Evolutionary conservation across 2,329 filamentous ascomycete species (phyloP).

Genomic region (Cercospora sp.): DNA sequence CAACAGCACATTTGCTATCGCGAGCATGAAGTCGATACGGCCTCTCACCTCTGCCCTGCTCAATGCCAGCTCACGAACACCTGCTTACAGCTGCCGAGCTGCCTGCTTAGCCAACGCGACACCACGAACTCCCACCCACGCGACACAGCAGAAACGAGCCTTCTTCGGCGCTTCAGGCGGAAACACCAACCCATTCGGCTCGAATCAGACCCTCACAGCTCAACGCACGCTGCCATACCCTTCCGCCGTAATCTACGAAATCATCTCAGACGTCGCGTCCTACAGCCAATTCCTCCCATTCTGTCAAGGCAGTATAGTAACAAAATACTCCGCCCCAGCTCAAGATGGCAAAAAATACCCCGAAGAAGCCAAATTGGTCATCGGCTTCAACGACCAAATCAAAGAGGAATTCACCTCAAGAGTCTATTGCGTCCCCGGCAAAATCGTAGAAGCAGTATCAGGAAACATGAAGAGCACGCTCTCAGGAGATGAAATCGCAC

Average conservation of each 20-base stretch:
- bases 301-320: conserved; percentile 76
- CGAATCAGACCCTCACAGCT: conserved; percentile 71
- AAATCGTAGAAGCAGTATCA: conserved; percentile 74
- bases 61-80: conserved; percentile 22
- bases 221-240: conserved; percentile 76
- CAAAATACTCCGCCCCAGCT: conserved; percentile 63
- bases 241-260: conserved; percentile 68
- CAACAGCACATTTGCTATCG: neutral
- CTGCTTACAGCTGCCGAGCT: conserved; percentile 21
- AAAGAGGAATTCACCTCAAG: conserved; percentile 80
- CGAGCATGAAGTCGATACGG: conserved; percentile 35
- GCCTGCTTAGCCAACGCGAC: conserved; percentile 20
- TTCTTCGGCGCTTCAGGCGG: conserved; percentile 36
- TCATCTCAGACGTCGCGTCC: conserved; percentile 84
- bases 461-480: conserved; percentile 57
- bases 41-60: conserved; percentile 28
- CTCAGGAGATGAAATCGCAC: conserved; percentile 41
- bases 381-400: conserved; percentile 80
- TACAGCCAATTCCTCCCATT: conserved; percentile 92
- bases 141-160: conserved; percentile 38
- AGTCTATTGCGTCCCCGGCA: conserved; percentile 73
- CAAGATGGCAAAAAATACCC: conserved; percentile 61
- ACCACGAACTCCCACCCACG: conserved; percentile 16
- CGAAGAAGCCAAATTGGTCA: conserved; percentile 72
- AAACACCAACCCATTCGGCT: conserved; percentile 51